phyloP scores from a whole-genome alignment of 306 rosid genomes.

The Psophocarpus tetragonolobus region DNA sequence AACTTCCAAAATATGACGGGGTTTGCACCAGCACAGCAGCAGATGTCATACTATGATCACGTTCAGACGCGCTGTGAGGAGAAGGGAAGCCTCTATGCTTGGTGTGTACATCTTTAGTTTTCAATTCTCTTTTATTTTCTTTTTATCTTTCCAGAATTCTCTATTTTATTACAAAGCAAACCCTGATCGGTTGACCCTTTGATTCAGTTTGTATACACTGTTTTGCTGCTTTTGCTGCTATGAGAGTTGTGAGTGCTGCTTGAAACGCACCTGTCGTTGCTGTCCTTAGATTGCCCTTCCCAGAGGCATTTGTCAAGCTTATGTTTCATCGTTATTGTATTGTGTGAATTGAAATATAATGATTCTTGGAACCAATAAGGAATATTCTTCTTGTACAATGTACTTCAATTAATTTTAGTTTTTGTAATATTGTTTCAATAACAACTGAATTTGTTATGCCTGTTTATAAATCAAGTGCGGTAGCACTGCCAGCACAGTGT shows the following conservation, averaged over 20 bases:
- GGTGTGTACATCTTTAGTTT: constrained; percentile 34
- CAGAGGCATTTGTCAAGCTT: neutral
- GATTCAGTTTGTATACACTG: constrained; percentile 51
- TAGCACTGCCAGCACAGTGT: neutral
- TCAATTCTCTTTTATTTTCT: constrained; percentile 5
- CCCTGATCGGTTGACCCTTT: neutral
- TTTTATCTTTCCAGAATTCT: neutral
- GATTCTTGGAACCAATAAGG: constrained; percentile 11
- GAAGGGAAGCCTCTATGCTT: constrained; percentile 57
- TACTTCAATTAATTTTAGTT: neutral
- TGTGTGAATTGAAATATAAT: constrained; percentile 10
- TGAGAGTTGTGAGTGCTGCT: constrained; percentile 52
- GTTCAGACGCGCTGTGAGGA: constrained; percentile 46
- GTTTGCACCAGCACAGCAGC: constrained; percentile 46
- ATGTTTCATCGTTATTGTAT: constrained; percentile 2
- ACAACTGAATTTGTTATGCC: neutral
- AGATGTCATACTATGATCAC: constrained; percentile 54
- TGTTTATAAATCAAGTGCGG: constrained; percentile 7
- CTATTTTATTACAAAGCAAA: neutral
- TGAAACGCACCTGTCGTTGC: constrained; percentile 56
- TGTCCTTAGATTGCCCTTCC: constrained; percentile 42
- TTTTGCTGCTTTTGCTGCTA: constrained; percentile 72
- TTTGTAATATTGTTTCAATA: neutral
- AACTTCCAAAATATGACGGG: constrained; percentile 25
- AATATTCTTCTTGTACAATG: constrained; percentile 3